A percentile compares a stretch with the other conserved stretches of the same genome.
These are phyloP conservation scores for Sarcocystis neurona DNA, from an alignment of 169 alveolate genomes.

Conservation along the genomic window DNA sequence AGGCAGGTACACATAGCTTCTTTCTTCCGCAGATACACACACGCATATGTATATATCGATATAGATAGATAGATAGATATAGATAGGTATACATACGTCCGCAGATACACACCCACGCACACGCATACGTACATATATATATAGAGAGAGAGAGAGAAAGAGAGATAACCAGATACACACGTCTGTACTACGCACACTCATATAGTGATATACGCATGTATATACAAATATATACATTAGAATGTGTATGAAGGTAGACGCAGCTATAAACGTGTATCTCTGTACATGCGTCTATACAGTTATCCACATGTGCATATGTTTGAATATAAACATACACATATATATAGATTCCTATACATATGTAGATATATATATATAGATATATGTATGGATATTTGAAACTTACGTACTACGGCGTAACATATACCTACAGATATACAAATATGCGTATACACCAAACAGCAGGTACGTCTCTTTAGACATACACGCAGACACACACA, in stretches of 20 bases:
- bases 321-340: not conserved
- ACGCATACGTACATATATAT: not conserved
- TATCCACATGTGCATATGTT: not conserved
- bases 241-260: not conserved
- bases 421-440: not conserved
- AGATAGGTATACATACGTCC: too few relatives aligned
- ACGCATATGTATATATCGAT: too few relatives aligned
- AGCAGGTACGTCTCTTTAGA: too few relatives aligned
- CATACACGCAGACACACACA: not conserved
- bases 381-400: not conserved
- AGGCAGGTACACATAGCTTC: too few relatives aligned
- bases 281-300: not conserved
- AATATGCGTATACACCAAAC: not conserved
- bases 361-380: not conserved
- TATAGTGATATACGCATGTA: not conserved
- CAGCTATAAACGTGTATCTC: not conserved
- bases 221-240: not conserved
- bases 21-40: too few relatives aligned
- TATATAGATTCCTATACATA: not conserved
- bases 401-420: not conserved
- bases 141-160: not conserved
- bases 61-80: too few relatives aligned
- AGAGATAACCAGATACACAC: not conserved
- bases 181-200: not conserved
- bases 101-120: too few relatives aligned